phyloP scores from a whole-genome alignment of 257 asterid genomes.

The Nicotiana undulata region DNA sequence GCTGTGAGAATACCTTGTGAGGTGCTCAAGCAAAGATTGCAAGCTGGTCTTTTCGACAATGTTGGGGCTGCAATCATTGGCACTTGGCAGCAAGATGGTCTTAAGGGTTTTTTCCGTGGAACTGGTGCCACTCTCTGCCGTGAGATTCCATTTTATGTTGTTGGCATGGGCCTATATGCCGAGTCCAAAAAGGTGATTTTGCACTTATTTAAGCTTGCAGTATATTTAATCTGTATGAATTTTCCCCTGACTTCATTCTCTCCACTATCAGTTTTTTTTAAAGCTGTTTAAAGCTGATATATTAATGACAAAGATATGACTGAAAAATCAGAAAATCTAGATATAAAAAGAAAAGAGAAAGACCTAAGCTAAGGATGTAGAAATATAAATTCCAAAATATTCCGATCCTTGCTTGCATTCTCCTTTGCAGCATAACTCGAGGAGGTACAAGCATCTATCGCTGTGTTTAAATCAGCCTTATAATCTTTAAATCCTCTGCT shows the following conservation, averaged over 20 bases:
- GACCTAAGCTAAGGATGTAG: not conserved
- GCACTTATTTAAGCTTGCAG: not conserved
- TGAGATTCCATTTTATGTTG: constrained; percentile 90
- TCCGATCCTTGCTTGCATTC: not conserved
- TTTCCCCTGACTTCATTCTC: not conserved
- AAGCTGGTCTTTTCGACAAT: constrained; percentile 78
- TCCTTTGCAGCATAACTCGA: not conserved
- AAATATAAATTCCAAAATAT: not conserved
- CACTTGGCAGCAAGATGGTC: constrained; percentile 88
- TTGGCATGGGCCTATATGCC: constrained; percentile 95
- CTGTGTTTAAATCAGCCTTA: not conserved
- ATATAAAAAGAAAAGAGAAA: not conserved
- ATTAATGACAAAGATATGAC: not conserved
- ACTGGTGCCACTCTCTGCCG: constrained; percentile 93
- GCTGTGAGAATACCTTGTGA: constrained; percentile 91
- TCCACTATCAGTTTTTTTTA: not conserved
- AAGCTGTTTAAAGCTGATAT: not conserved
- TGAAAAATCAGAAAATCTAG: not conserved
- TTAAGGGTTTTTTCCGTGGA: constrained; percentile 89
- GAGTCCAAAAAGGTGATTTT: constrained; percentile 78
- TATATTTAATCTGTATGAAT: not conserved
- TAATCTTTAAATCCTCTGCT: not conserved
- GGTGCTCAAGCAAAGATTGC: constrained; percentile 87
- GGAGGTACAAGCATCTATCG: not conserved
- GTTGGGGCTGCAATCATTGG: constrained; percentile 79